Base-by-base conservation (phyloP, 352 stramenopile genomes). In the Pythium phragmitis region DNA sequence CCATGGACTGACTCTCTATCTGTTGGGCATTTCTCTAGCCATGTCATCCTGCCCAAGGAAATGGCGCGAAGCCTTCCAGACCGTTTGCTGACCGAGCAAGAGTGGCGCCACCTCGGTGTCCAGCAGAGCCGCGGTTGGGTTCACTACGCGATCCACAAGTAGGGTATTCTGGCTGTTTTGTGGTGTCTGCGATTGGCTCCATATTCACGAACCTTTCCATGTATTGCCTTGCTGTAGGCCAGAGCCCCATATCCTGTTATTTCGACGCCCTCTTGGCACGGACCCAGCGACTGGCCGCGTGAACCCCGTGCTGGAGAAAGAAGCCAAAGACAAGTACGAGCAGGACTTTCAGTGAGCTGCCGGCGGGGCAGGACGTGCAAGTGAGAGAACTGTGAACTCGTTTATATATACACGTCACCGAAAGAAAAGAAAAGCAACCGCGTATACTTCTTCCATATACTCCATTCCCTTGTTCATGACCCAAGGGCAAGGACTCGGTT, bases 91-190 rank as follows among this genome's bases (percentile, higher is more conserved):
- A 96, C 85, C 4, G 97, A 99, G 77, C 90, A 88, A 13, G 97
- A 99, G 75, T 99, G 97, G 97, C 89, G 97, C 68, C 90, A 94
- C 64, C 86, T 99, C 43, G 97, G 97, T 56, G 96, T 99, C 12
- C 97, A 99, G 80, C 97, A 99, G 80, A 98, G 88, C 67, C 91
- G 97, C 45, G 97, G 97, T 49, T 99, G 97, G 97, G 90, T 98
- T 69, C 97, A 99, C 79, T 99, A 99, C 80, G 97, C 97, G 37
- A 99, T 99, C 69, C 97, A 99, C 80, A 96, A 97, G 90, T 98
- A 78, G 61, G 89, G 87, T 55, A 2, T 55, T 23, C 42, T 16
- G 9, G 7, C 47, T 2, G 9, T 49, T 16, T 34, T 4, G 3
- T 30, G 4, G 26, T 30, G 26, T 30, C 26, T 30, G 4, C 26